Evolutionary conservation across 495 filamentous ascomycete genomes (phyloP).

Genomic region (Pyrenopolyporus hunteri): DNA sequence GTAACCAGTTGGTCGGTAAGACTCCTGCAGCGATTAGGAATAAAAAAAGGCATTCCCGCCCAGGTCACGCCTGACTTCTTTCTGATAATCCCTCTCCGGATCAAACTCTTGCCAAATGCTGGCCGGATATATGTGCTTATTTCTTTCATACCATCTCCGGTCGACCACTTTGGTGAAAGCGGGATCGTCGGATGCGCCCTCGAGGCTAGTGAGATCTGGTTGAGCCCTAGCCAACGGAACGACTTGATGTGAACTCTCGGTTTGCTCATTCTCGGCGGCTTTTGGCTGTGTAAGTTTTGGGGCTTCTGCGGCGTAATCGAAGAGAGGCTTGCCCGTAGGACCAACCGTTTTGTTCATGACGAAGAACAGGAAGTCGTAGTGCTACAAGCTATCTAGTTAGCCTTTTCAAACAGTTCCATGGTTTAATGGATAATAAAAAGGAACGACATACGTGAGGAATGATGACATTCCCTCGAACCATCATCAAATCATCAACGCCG

Average conservation of each 20-base stretch:
- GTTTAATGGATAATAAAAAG: not conserved
- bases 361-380: slow-evolving; percentile 97
- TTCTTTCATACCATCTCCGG: slow-evolving; percentile 92
- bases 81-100: slow-evolving; percentile 81
- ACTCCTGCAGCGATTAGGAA: slow-evolving; percentile 41
- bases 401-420: no score
- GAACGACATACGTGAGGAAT: slow-evolving; percentile 83
- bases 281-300: slow-evolving; percentile 31
- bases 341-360: slow-evolving; percentile 85
- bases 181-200: slow-evolving; percentile 81
- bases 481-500: slow-evolving; percentile 94
- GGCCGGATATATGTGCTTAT: slow-evolving; percentile 97
- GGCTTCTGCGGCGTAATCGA: slow-evolving; percentile 70
- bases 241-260: slow-evolving; percentile 25
- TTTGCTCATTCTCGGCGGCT: slow-evolving; percentile 16
- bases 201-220: slow-evolving; percentile 55
- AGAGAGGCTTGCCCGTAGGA: slow-evolving; percentile 71
- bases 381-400: slow-evolving; percentile 66
- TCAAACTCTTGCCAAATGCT: slow-evolving; percentile 97
- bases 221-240: slow-evolving; percentile 53
- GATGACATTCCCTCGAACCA: slow-evolving; percentile 90
- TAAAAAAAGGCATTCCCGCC: slow-evolving; percentile 96
- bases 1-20: not conserved
- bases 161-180: slow-evolving; percentile 93
- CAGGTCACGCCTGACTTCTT: slow-evolving; percentile 78